phyloP scores from a whole-genome alignment of 805 yeast species.

The Yamadazyma paraphyllophila region DNA sequence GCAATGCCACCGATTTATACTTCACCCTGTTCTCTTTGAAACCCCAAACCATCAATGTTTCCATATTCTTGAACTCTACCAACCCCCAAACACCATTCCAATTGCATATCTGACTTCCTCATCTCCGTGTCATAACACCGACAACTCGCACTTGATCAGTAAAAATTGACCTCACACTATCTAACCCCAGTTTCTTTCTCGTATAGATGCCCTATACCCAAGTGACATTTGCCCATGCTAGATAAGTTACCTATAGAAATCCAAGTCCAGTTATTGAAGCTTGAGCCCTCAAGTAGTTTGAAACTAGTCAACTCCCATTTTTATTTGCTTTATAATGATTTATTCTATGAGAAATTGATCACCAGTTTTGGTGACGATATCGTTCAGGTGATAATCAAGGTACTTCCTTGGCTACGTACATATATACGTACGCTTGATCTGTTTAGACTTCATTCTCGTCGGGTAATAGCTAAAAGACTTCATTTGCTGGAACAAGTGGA shows the following conservation, averaged over 20 bases:
- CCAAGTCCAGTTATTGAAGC: conserved; percentile 33
- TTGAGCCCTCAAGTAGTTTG: conserved; percentile 32
- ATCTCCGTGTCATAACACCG: background rate
- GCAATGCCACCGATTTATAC: too few relatives aligned
- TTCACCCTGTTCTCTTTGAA: too few relatives aligned
- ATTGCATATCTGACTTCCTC: background rate
- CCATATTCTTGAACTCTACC: too few relatives aligned
- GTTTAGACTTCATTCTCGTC: conserved; percentile 28
- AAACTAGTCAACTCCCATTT: conserved; percentile 41
- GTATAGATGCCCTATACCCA: background rate
- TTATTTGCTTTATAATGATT: conserved; percentile 49
- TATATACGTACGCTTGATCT: conserved; percentile 41
- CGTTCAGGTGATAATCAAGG: conserved; percentile 27
- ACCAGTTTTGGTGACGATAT: conserved; percentile 38
- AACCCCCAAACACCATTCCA: too few relatives aligned
- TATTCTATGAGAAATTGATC: conserved; percentile 40
- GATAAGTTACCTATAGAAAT: conserved; percentile 43
- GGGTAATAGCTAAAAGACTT: conserved; percentile 25
- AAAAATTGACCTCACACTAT: background rate
- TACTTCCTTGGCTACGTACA: conserved; percentile 36
- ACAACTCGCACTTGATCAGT: background rate
- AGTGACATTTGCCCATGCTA: conserved; percentile 8
- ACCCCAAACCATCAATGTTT: too few relatives aligned
- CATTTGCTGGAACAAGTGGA: conserved; percentile 24
- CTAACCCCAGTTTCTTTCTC: background rate